Evolutionary conservation across 495 filamentous ascomycete species (phyloP), one percentile per base, ranked within the genome.

Genomic region (Margaritispora aquatica): DNA sequence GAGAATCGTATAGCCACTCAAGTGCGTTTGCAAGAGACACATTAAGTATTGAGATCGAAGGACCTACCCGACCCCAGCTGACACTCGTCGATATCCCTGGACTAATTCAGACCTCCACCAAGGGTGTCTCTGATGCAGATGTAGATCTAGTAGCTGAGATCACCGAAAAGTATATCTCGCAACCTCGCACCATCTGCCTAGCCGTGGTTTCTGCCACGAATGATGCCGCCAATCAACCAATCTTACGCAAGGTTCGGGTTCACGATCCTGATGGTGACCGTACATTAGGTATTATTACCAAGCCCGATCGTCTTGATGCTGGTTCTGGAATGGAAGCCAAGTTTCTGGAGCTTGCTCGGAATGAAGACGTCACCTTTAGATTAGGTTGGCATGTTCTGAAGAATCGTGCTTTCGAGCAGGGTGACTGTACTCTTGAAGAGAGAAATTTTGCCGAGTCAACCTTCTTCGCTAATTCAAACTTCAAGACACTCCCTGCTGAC

Each of bases 341-440:
- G 5, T 90, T 78, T 60, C 55, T 89, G 0, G 64, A 77, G 0
- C 70, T 88, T 0, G 76, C 84, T 0, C 66, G 71, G 26, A 92
- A 91, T 59, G 72, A 80, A 26, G 79, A 90, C 52, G 71, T 85
- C 17, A 68, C 66, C 23, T 81, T 92, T 50, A 71, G 77, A 22
- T 77, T 89, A 2, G 87, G 85, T 2, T 90, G 85, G 86, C 84
- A 89, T 68, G 79, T 85, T 2, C 67, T 92, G 22, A 80, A 80
- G 8, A 89, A 89, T 61, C 74, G 80, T 1, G 66, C 66, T 5
- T 81, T 79, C 55, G 68, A 77, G 10, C 76, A 80, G 44, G 26
- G 75, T 1, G 47, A 71, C 17, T 69, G 50, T 22, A 69, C 69
- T 0, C 67, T 76, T 7, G 59, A 55, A 1, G 68, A 78, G 26